phyloP scores from a whole-genome alignment of 192 early-diverging fungal species.

The Linnemannia schmuckeri region DNA sequence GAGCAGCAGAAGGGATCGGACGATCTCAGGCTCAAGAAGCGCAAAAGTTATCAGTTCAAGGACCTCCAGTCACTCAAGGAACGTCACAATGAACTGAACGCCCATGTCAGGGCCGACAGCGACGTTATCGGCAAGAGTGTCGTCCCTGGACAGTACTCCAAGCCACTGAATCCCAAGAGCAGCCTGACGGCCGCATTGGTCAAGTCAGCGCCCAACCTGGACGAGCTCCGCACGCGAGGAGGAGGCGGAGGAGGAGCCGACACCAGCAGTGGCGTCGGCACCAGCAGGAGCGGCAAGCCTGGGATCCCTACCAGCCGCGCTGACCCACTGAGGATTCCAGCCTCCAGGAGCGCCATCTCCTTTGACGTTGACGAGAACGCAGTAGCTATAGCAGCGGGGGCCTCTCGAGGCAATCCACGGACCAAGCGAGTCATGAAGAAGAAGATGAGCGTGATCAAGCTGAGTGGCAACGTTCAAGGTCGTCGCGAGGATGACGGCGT shows the following conservation, averaged over 20 bases:
- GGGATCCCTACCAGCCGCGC: neutral
- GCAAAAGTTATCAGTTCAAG: constrained; percentile 32
- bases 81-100: neutral
- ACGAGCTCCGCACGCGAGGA: constrained; percentile 10
- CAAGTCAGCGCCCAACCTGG: constrained; percentile 16
- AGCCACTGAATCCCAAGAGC: constrained; percentile 16
- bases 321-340: constrained; percentile 12
- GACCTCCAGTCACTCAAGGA: constrained; percentile 16
- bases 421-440: constrained; percentile 54
- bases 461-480: constrained; percentile 49
- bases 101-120: constrained; percentile 8
- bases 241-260: neutral
- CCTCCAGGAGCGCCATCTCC: constrained; percentile 22
- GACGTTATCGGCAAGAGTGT: neutral
- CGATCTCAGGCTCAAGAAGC: constrained; percentile 27
- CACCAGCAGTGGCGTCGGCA: constrained; percentile 9
- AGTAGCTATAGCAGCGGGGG: constrained; percentile 8
- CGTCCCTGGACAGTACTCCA: neutral
- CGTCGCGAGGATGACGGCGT: constrained; percentile 46
- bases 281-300: neutral
- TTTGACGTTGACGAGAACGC: constrained; percentile 37
- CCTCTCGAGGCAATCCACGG: neutral
- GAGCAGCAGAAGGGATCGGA: constrained; percentile 49
- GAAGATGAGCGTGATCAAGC: constrained; percentile 54
- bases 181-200: constrained; percentile 33